Conservation (phyloP, 208 protist species). For the Trypanosoma melophagium region DNA sequence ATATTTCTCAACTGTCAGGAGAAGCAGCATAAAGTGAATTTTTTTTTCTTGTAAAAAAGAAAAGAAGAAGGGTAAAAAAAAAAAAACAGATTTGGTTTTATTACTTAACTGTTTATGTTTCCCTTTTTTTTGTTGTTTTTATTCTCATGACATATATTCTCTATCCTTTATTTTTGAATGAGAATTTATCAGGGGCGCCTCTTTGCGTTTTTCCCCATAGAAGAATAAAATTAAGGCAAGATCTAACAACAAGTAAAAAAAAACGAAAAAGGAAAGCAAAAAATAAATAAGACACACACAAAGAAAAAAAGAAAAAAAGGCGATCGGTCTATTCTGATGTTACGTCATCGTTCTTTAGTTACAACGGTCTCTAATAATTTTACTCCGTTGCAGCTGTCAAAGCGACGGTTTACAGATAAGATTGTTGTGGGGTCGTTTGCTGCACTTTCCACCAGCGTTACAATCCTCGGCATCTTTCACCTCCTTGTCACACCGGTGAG, state of each 20-base stretch:
- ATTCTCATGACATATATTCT: slow-evolving; percentile 10
- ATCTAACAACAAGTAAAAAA: no score
- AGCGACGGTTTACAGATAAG: slow-evolving; percentile 73
- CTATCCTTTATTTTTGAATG: no score
- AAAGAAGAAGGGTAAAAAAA: neutral
- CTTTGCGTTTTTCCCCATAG: no score
- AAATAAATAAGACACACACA: neutral
- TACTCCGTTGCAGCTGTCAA: slow-evolving; percentile 25
- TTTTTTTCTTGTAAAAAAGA: neutral
- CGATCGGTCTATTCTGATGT: slow-evolving; percentile 25
- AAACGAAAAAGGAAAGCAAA: no score
- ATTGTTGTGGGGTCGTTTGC: slow-evolving; percentile 68
- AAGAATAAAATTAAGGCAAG: no score
- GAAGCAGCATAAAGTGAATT: neutral
- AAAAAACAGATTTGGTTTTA: neutral
- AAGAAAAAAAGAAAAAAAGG: neutral
- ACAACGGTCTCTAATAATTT: neutral
- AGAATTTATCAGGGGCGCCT: no score
- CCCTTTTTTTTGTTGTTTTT: slow-evolving; percentile 13
- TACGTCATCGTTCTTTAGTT: slow-evolving; percentile 21
- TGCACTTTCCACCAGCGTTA: slow-evolving; percentile 56
- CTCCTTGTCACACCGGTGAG: slow-evolving; percentile 81
- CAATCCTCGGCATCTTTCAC: slow-evolving; percentile 78
- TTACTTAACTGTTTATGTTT: slow-evolving; percentile 9
- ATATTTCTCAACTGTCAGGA: slow-evolving; percentile 5